phyloP scores from a whole-genome alignment of 306 rosid species.

The Betula pendula region DNA sequence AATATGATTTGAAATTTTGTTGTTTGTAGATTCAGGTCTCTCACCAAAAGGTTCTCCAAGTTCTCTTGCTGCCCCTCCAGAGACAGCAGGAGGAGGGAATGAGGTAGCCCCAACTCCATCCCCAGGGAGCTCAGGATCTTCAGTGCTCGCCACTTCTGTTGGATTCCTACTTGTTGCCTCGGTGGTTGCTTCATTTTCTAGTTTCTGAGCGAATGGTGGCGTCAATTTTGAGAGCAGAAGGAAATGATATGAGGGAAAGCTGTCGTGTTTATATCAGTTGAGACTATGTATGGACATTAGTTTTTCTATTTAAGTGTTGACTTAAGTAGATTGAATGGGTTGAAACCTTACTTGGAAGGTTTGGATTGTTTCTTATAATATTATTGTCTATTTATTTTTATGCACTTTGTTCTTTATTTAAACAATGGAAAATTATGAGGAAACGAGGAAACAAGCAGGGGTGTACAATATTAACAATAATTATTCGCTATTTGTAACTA shows the following conservation, averaged over 20 bases:
- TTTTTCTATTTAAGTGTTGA: neutral
- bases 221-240: slow-evolving; percentile 23
- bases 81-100: neutral
- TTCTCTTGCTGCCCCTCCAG: neutral
- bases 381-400: neutral
- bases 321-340: slow-evolving; percentile 2
- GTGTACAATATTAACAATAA: no score
- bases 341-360: neutral
- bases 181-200: slow-evolving; percentile 26
- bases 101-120: slow-evolving; percentile 35
- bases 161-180: slow-evolving; percentile 35
- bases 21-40: neutral
- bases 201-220: slow-evolving; percentile 28
- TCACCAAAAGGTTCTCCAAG: neutral
- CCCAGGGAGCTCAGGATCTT: slow-evolving; percentile 37
- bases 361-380: neutral
- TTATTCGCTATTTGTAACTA: no score
- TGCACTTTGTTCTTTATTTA: neutral
- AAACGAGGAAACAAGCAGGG: no score
- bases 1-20: neutral
- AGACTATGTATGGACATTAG: neutral
- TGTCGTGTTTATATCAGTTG: slow-evolving; percentile 15
- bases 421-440: neutral
- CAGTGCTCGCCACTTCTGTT: slow-evolving; percentile 11
- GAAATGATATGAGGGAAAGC: slow-evolving; percentile 3